Evolutionary conservation across 1,284 basidiomycete species (phyloP).

Genomic region (Cutaneotrichosporon sp.): DNA sequence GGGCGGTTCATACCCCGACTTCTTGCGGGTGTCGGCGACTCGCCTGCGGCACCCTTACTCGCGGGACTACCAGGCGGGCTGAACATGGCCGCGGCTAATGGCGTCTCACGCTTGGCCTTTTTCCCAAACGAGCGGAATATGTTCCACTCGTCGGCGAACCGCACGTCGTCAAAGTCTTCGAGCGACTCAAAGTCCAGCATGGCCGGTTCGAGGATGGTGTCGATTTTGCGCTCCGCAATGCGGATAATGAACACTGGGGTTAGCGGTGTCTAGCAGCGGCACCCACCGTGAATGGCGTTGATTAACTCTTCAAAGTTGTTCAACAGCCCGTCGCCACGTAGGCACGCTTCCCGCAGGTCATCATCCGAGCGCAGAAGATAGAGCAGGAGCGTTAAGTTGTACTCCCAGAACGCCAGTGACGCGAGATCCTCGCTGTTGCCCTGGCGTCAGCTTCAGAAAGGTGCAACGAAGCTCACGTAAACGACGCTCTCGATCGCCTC

Average conservation of each 20-base stretch:
- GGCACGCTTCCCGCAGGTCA: conserved; percentile 63
- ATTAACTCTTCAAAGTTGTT: conserved; percentile 62
- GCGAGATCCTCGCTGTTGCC: conserved; percentile 76
- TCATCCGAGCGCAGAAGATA: conserved; percentile 83
- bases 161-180: conserved; percentile 70
- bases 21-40: conserved; percentile 1
- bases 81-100: conserved; percentile 12
- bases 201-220: conserved; percentile 73
- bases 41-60: not conserved
- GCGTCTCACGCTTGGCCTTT: conserved; percentile 58
- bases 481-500: conserved; percentile 87
- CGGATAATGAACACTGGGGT: conserved; percentile 85
- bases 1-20: conserved; percentile 11
- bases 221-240: conserved; percentile 81
- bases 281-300: conserved; percentile 83
- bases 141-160: conserved; percentile 95
- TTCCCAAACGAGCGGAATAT: conserved; percentile 68
- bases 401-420: conserved; percentile 87
- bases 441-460: conserved; percentile 48
- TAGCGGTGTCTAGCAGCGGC: not conserved
- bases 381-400: conserved; percentile 82
- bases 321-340: conserved; percentile 65
- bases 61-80: conserved; percentile 6
- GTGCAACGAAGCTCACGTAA: conserved; percentile 60
- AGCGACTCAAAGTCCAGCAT: conserved; percentile 78